phyloP scores from a whole-genome alignment of 495 filamentous ascomycete genomes.

The Oidiodendron maius region DNA sequence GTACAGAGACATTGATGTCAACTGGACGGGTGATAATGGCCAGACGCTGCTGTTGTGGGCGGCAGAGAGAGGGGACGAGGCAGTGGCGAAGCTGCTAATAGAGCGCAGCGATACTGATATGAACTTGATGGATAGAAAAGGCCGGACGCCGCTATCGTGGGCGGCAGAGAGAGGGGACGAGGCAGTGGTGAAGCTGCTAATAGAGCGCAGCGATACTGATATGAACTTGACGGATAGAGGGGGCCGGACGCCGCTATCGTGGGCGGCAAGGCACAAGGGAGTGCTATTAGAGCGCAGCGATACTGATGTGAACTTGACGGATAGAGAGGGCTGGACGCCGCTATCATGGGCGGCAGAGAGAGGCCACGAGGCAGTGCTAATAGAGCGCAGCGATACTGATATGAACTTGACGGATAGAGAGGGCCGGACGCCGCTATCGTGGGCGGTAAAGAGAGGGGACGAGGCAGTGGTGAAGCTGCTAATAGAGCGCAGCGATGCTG shows the following conservation, averaged over 20 bases:
- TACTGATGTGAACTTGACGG: background rate
- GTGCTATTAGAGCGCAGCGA: background rate
- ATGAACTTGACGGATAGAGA: slow-evolving; percentile 12
- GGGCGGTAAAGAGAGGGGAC: background rate
- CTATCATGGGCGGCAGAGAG: slow-evolving; percentile 15
- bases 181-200: background rate
- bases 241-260: too few species aligned
- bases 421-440: background rate
- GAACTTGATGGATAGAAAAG: too few species aligned
- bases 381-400: slow-evolving; percentile 14
- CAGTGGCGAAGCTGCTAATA: background rate
- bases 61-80: background rate
- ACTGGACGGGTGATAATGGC: too few species aligned
- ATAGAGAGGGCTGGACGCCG: background rate
- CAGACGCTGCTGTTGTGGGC: too few species aligned
- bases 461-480: background rate
- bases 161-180: background rate
- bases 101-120: too few species aligned
- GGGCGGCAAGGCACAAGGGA: background rate
- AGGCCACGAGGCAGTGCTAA: slow-evolving; percentile 18
- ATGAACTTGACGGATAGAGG: background rate
- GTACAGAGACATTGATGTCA: too few species aligned
- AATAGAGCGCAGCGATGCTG: too few species aligned
- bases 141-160: too few species aligned
- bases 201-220: background rate